Evolutionary conservation across 371 early-diverging fungal genomes (phyloP), one percentile per base, ranked within the genome.

Genomic region (Furculomyces boomerangus): DNA sequence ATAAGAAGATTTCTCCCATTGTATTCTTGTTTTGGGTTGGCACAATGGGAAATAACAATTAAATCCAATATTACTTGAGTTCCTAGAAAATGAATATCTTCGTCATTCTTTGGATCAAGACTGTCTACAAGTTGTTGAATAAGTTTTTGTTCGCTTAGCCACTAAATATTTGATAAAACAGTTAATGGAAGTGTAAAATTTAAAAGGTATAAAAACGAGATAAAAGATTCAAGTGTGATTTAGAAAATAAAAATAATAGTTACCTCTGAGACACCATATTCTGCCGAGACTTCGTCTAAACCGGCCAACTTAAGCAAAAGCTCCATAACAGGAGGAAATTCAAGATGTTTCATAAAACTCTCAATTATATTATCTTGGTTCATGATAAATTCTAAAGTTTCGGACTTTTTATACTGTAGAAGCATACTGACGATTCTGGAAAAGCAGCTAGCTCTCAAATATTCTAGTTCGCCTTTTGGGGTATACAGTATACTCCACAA

Each of bases 1-100:
- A 90, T 83, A 45, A 88, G 66, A 47, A 65, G 70, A 62, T 83
- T 77, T 32, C 76, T 65, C 37, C 81, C 81, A 61, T 84, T 78
- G 40, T 79, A 77, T 2, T 80, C 80, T 54, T 80, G 76, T 31
- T 81, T 76, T 3, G 76, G 67, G 56, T 75, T 75, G 51, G 74
- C 82, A 32, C 83, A 79, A 64, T 84, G 84, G 22, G 83, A 83
- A 54, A 93, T 85, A 27, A 89, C 79, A 49, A 93, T 86, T 29
- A 95, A 88, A 57, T 95, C 94, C 50, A 84, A 71, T 29, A 95
- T 69, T 30, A 90, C 88, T 70, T 91, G 89, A 13, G 90, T 79
- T 8, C 89, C 90, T 40, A 82, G 80, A 40, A 82, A 82, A 68
- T 93, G 93, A 27, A 79, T 79, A 79, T 92, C 65, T 5, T 59